Conservation (phyloP, 192 early-diverging fungal species). For the Jimgerdemannia lactiflua region DNA sequence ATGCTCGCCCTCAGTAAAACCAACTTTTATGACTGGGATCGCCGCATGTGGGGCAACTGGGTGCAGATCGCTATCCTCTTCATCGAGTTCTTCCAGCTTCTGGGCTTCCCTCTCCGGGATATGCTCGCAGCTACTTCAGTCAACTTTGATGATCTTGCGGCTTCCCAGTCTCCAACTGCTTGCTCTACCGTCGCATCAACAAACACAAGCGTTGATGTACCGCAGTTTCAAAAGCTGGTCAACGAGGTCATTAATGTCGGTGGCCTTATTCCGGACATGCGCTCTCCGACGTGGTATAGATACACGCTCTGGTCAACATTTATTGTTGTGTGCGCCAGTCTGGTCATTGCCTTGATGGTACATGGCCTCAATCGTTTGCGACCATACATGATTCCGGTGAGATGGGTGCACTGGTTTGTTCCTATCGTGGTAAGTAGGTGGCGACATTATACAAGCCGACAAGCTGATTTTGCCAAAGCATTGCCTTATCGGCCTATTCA, state of each 20-base stretch:
- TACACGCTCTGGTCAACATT: conserved; percentile 46
- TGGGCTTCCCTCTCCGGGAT: conserved; percentile 78
- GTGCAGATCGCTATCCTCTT: conserved; percentile 69
- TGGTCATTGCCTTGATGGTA: conserved; percentile 35
- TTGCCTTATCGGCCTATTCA: not conserved
- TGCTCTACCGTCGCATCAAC: not conserved
- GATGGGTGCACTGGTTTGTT: conserved; percentile 49
- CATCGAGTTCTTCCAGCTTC: conserved; percentile 77
- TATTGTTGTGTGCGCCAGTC: conserved; percentile 24
- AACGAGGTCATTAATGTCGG: conserved; percentile 53
- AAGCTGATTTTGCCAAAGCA: too few relatives aligned
- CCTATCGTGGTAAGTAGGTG: conserved; percentile 34
- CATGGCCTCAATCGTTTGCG: conserved; percentile 40
- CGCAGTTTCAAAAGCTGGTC: conserved; percentile 45
- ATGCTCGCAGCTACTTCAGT: conserved; percentile 22
- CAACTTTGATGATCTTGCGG: not conserved
- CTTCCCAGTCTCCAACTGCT: not conserved
- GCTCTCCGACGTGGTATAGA: conserved; percentile 49
- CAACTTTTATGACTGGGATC: conserved; percentile 26
- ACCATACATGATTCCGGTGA: conserved; percentile 34
- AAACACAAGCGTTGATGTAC: not conserved
- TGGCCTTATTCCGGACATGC: conserved; percentile 47
- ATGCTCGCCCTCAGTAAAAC: conserved; percentile 32
- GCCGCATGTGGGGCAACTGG: conserved; percentile 54
- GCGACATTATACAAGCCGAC: too few relatives aligned